These are phyloP conservation scores for Leccinellum albellum DNA, from an alignment of 768 basidiomycete species.

Conservation along the genomic window DNA sequence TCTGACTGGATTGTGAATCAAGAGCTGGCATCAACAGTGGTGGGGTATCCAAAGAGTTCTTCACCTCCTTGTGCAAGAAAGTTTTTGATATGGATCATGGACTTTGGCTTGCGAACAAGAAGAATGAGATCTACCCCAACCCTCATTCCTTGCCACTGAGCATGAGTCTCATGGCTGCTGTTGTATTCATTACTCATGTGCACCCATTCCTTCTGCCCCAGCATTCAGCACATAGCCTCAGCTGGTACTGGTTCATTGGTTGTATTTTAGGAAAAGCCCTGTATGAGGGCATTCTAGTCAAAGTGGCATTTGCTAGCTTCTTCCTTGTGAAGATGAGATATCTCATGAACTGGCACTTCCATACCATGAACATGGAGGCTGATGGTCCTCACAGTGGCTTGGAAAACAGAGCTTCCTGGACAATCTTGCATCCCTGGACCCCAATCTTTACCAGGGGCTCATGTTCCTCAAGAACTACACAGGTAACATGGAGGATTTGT, in stretches of 20 bases:
- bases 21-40: constrained; percentile 95
- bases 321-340: constrained; percentile 77
- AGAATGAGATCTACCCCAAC: constrained; percentile 94
- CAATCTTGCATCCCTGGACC: constrained; percentile 88
- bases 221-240: constrained; percentile 68
- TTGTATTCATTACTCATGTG: background rate
- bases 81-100: constrained; percentile 94
- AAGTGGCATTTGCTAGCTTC: constrained; percentile 93
- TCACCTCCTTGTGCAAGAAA: constrained; percentile 89
- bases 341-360: background rate
- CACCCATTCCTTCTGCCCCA: background rate
- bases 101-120: constrained; percentile 85
- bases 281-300: constrained; percentile 93
- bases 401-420: constrained; percentile 90
- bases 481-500: constrained; percentile 82
- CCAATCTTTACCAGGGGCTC: constrained; percentile 87
- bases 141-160: constrained; percentile 87
- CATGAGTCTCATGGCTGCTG: constrained; percentile 39
- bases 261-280: constrained; percentile 93
- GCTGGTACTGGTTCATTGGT: constrained; percentile 93
- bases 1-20: background rate
- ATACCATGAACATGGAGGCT: background rate
- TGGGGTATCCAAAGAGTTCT: constrained; percentile 96
- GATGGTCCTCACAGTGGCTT: constrained; percentile 62
- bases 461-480: constrained; percentile 90